Evolutionary conservation across 768 basidiomycete genomes (phyloP), one percentile per base, ranked within the genome.

Genomic region (Trametes maxima): DNA sequence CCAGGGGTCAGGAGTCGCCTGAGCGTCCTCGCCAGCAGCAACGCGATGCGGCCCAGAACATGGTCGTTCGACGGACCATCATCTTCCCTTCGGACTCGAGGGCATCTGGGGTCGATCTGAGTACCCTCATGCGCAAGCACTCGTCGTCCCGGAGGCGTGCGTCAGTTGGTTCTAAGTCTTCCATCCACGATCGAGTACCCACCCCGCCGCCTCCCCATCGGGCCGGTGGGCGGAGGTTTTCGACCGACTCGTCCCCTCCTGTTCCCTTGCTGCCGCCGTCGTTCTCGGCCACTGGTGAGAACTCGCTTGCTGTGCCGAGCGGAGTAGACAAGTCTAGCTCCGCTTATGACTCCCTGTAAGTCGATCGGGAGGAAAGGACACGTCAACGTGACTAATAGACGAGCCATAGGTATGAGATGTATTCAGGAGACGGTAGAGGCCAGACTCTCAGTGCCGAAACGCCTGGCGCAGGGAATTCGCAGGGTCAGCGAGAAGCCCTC

Each of bases 171-270:
- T 93, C 91, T 0, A 83, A 76, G 65, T 86, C 87, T 58, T 92
- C 92, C 44, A 79, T 92, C 28, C 87, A 90, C 65, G 92, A 94
- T 65, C 88, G 92, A 54, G 88, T 78, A 13, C 92, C 91, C 12
- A 94, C 92, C 8, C 92, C 92, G n/a, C 92, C 92, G 17, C 92
- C 92, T 35, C 85, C 89, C 14, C 83, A 83, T 64, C 76, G 82
- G 5, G 77, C 80, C 48, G 71, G 72, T 40, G 65, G 73, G 35
- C 82, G 81, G 63, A 84, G 88, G 39, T 90, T 92, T 75, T 89
- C 89, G 21, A 78, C 75, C 59, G 86, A 88, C 66, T 76, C 76
- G 39, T 81, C 86, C 2, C 89, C 90, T 44, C 90, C 90, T 11
- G 78, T 92, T 37, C 90, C 90, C 11, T 82, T 82, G 40, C 71